Conservation (phyloP, 163 green algal genomes). For the Prototheca stagnorum region DNA sequence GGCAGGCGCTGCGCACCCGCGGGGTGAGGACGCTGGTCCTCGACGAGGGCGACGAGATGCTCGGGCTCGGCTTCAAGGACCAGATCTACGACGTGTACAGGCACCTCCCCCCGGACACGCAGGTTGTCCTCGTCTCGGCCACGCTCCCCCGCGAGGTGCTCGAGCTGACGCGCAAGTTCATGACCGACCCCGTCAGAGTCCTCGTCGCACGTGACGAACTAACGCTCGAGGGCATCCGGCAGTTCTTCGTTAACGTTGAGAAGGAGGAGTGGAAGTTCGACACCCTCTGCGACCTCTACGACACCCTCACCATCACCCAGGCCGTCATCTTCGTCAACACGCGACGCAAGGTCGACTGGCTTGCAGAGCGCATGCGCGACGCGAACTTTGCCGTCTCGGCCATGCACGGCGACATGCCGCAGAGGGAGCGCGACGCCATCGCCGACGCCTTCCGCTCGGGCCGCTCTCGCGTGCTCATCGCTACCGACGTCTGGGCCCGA, state of each 20-base stretch:
- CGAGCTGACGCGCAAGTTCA: slow-evolving; percentile 98
- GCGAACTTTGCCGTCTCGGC: slow-evolving; percentile 93
- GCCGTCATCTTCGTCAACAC: slow-evolving; percentile 99
- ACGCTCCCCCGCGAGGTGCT: slow-evolving; percentile 91
- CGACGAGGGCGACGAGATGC: slow-evolving; percentile 98
- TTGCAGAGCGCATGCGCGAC: slow-evolving; percentile 85
- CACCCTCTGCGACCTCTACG: slow-evolving; percentile 90
- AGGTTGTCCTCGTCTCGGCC: slow-evolving; percentile 87
- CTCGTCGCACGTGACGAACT: slow-evolving; percentile 98
- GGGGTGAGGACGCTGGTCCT: slow-evolving; percentile 72
- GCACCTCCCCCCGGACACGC: slow-evolving; percentile 56
- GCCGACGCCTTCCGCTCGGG: slow-evolving; percentile 88
- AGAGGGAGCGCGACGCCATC: slow-evolving; percentile 93
- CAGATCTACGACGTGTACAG: slow-evolving; percentile 99
- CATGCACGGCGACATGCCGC: slow-evolving; percentile 98
- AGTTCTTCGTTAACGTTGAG: slow-evolving; percentile 99
- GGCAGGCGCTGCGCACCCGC: slow-evolving; percentile 47
- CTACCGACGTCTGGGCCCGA: slow-evolving; percentile 93
- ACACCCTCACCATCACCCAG: slow-evolving; percentile 75
- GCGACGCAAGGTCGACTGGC: slow-evolving; percentile 95
- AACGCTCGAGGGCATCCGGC: slow-evolving; percentile 97
- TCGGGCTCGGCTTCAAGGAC: slow-evolving; percentile 95
- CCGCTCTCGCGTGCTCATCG: slow-evolving; percentile 86
- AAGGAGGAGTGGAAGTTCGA: slow-evolving; percentile 99
- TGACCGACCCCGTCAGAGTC: slow-evolving; percentile 89